These are phyloP conservation scores for Erodium trifolium DNA, from an alignment of 441 rosid genomes.

Conservation along the genomic window DNA sequence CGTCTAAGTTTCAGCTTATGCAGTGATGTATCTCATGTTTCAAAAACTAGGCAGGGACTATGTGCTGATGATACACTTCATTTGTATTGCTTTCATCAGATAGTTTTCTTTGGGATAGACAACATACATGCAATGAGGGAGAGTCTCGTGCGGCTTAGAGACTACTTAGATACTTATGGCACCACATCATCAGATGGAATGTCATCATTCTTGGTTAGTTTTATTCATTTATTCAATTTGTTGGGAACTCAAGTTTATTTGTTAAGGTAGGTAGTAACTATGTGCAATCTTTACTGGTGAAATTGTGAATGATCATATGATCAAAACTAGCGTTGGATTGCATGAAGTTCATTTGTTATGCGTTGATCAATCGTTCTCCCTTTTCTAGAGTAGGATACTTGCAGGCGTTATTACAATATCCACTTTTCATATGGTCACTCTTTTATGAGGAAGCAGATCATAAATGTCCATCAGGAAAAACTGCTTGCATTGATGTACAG, in stretches of 20 bases:
- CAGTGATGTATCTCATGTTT: slow-evolving; percentile 21
- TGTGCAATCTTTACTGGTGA: neutral
- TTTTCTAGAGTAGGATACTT: neutral
- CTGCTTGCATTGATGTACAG: neutral
- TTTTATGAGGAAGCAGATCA: too few species aligned
- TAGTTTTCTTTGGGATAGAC: slow-evolving; percentile 96
- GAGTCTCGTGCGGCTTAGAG: slow-evolving; percentile 93
- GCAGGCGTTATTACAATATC: too few species aligned
- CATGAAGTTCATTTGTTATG: neutral
- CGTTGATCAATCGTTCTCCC: neutral
- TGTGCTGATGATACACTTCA: slow-evolving; percentile 14
- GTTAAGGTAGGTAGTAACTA: slow-evolving; percentile 2
- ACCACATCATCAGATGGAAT: slow-evolving; percentile 96
- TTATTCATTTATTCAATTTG: neutral
- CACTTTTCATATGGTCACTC: too few species aligned
- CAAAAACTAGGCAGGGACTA: slow-evolving; percentile 11
- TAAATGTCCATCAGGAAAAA: neutral
- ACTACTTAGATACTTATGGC: slow-evolving; percentile 93
- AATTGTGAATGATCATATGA: neutral
- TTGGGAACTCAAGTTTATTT: neutral
- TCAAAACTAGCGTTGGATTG: neutral
- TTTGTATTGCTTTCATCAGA: slow-evolving; percentile 37
- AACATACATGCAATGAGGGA: slow-evolving; percentile 99
- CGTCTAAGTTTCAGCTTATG: slow-evolving; percentile 27
- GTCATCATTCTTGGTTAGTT: slow-evolving; percentile 88